These are phyloP conservation scores for Coemansia sp. DNA, from an alignment of 192 early-diverging fungal genomes.

Conservation along the genomic window DNA sequence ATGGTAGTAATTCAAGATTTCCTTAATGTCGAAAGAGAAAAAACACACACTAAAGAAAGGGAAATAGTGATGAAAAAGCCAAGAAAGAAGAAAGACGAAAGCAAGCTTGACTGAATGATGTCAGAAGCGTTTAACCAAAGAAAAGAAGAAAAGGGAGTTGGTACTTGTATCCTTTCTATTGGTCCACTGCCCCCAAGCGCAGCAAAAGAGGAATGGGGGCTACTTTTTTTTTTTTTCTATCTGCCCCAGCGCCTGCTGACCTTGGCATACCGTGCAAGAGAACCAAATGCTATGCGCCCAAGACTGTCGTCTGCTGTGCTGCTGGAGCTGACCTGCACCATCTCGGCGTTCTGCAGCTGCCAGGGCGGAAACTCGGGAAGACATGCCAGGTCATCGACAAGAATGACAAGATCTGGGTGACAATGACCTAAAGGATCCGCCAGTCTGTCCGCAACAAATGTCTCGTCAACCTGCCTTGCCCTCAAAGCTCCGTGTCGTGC, in stretches of 20 bases:
- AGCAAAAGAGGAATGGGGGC: neutral
- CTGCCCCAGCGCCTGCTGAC: slow-evolving; percentile 51
- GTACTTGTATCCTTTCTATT: neutral
- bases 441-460: slow-evolving; percentile 14
- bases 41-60: neutral
- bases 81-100: slow-evolving; percentile 2
- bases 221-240: slow-evolving; percentile 12
- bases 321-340: slow-evolving; percentile 29
- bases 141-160: neutral
- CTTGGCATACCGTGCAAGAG: slow-evolving; percentile 40
- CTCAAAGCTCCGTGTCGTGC: slow-evolving; percentile 16
- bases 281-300: slow-evolving; percentile 25
- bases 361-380: slow-evolving; percentile 51
- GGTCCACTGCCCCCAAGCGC: neutral
- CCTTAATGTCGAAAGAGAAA: slow-evolving; percentile 1
- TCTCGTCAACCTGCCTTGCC: slow-evolving; percentile 19
- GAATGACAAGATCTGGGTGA: slow-evolving; percentile 44
- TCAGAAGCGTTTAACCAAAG: neutral
- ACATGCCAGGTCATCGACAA: slow-evolving; percentile 38
- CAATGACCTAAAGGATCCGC: slow-evolving; percentile 20
- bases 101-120: neutral
- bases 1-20: slow-evolving; percentile 14
- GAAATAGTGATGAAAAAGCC: neutral
- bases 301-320: slow-evolving; percentile 11
- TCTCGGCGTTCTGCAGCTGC: slow-evolving; percentile 50